Conservation (phyloP, 2,329 filamentous ascomycete species). For the Thelonectria olida region DNA sequence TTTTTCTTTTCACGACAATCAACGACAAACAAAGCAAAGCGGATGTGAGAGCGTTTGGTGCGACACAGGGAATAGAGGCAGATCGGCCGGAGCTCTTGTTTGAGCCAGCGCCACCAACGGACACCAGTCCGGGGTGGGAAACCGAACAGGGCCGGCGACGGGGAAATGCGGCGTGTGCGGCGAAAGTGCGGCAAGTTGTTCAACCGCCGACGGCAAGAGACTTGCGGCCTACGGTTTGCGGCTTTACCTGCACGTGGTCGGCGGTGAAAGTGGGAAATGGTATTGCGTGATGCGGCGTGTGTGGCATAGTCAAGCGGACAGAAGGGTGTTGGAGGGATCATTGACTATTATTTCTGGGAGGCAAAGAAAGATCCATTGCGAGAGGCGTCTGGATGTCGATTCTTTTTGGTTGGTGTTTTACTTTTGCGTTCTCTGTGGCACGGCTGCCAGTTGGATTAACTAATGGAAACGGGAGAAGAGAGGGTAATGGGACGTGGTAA, state of each 20-base stretch:
- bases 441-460: background rate
- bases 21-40: constrained; percentile 1
- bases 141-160: constrained; percentile 27
- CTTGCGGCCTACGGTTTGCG: constrained; percentile 11
- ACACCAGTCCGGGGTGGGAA: constrained; percentile 25
- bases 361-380: background rate
- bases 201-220: constrained; percentile 2
- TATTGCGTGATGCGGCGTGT: constrained; percentile 39
- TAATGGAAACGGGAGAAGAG: background rate
- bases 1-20: constrained; percentile 4
- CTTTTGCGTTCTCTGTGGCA: constrained; percentile 8
- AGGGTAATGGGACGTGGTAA: background rate
- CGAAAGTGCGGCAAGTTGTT: constrained; percentile 37
- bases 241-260: constrained; percentile 20
- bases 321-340: constrained; percentile 6
- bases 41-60: background rate
- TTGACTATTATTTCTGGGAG: constrained; percentile 1
- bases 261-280: constrained; percentile 21
- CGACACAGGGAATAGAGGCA: constrained; percentile 9
- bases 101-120: constrained; percentile 16
- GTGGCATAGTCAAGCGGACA: constrained; percentile 14
- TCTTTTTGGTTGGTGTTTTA: background rate
- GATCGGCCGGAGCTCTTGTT: constrained; percentile 5
- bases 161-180: constrained; percentile 37
- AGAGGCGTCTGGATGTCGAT: constrained; percentile 4